Evolutionary conservation across 1,139 yeast species (phyloP), one percentile per base, ranked within the genome.

Genomic region (Meyerozyma smithsonii): DNA sequence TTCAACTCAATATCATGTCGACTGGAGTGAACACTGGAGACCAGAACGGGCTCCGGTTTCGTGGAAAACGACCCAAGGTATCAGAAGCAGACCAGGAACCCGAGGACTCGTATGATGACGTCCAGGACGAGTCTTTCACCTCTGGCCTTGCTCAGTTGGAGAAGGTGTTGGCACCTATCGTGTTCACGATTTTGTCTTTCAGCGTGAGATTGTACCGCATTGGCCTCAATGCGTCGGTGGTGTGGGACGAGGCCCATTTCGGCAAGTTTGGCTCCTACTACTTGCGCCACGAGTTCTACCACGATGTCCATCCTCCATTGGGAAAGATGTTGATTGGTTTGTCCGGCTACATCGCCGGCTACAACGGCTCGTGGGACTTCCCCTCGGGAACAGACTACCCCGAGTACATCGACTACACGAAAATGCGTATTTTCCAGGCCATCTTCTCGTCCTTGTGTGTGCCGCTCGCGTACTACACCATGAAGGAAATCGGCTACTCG

Each of bases 191-290:
- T n/a, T 26, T 26, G 30, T 26, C 30, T 6, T 26, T 26, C 11
- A 6, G 10, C 23, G 72, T 89, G 8, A 74, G 97, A 40, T 69
- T 87, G 35, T 77, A 82, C 52, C 70, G 72, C 26, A 84, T 92
- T 40, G 85, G 81, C 41, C 69, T 66, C 23, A 70, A 84, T 30
- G 64, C 75, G 39, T 62, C 69, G 32, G 97, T 94, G 8, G 82
- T 89, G 7, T 92, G 99, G 99, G 98, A 90, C 62, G 96, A 88
- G 58, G 96, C 96, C 7, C 96, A 87, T 66, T 85, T 85, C 63
- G 84, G 83, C 11, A 77, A 79, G 50, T 79, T 79, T 55, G 85
- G 84, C 4, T 73, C 82, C 3, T 68, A 77, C 47, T 83, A 83
- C 54, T 63, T 81, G 44, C 72, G 74, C 43, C 79, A 79, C 49